Percentiles rank a stretch among this genome's conserved stretches.
Evolutionary conservation across 441 rosid species (phyloP).

Genomic region (Kokia cookei): DNA sequence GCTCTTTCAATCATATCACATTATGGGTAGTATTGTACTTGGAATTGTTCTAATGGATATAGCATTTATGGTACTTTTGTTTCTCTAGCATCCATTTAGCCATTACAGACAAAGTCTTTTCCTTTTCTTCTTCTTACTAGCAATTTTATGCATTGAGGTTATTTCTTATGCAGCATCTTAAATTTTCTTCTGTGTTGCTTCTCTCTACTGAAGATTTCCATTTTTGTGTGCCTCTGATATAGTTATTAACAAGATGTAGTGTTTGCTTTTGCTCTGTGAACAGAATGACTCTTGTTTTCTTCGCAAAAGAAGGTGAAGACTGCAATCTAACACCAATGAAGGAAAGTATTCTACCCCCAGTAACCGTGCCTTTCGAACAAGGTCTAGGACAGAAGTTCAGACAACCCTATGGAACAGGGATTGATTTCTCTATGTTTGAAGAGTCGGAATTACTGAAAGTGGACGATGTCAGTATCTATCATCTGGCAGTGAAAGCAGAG

Average conservation of each 20-base stretch:
- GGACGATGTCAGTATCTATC: constrained; percentile 44
- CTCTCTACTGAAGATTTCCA: too few relatives aligned
- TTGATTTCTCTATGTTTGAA: constrained; percentile 57
- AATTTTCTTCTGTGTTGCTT: neutral
- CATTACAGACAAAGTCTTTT: neutral
- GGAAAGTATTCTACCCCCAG: constrained; percentile 55
- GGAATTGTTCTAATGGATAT: neutral
- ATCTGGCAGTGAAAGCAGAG: constrained; percentile 83
- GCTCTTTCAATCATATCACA: neutral
- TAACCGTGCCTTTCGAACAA: constrained; percentile 55
- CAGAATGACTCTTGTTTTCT: constrained; percentile 78
- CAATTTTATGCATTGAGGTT: neutral
- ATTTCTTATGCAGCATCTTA: neutral
- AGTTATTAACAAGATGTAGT: neutral
- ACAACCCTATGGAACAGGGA: constrained; percentile 76
- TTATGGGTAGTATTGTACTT: neutral
- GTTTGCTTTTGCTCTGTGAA: constrained; percentile 7
- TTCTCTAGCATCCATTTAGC: neutral
- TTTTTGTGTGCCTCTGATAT: neutral
- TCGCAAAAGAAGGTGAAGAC: constrained; percentile 75
- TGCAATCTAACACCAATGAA: constrained; percentile 55
- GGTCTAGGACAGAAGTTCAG: constrained; percentile 94
- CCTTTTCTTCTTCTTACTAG: neutral
- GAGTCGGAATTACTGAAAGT: constrained; percentile 48
- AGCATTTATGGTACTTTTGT: neutral